Evolutionary conservation across 2,329 filamentous ascomycete species (phyloP), one percentile per base, ranked within the genome.

Genomic region (Leptographium wingfieldii): DNA sequence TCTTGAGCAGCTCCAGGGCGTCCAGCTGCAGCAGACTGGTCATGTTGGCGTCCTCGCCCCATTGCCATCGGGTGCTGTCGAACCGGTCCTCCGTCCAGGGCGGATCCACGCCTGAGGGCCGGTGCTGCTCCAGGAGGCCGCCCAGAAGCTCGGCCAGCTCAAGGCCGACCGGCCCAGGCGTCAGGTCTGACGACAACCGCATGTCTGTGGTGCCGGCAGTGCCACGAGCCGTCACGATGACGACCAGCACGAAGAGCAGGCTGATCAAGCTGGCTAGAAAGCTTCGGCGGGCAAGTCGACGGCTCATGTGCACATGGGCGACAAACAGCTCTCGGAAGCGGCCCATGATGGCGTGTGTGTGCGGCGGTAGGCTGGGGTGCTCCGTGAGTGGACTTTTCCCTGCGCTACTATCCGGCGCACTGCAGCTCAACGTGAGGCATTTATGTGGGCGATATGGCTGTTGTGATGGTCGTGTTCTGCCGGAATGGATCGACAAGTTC

Each of bases 31-130:
- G 48, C n/a, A 38, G 53, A 55, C 52, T 22, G 9, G 56, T 59
- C 33, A n/a, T 19, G 19, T 62, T 61, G 16, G n/a, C 56, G 10
- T 49, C 58, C 10, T 54, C 54, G 52, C 54, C 62, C 59, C 57
- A 61, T 29, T 52, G 52, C 62, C 62, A 63, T 5, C 25, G 22
- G 4, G n/a, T 10, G 53, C 60, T 57, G 54, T 57, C 53, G 35
- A 48, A 60, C 12, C 62, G 60, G 29, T 60, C 55, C 1, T 46
- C 27, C 25, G 12, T 12, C 60, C 60, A 63, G 1, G 40, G 46
- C 10, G 60, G 56, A 0, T 43, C 31, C 3, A 49, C 38, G 14
- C 51, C 33, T 16, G 62, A 63, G 0, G 62, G 62, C 5, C 29
- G 58, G 14, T 38, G 43, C 12, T 22, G 12, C 19, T 40, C 27